Evolutionary conservation across 2,329 filamentous ascomycete species (phyloP), one percentile per base, ranked within the genome.

Genomic region (Cladosporium cucumerinum): DNA sequence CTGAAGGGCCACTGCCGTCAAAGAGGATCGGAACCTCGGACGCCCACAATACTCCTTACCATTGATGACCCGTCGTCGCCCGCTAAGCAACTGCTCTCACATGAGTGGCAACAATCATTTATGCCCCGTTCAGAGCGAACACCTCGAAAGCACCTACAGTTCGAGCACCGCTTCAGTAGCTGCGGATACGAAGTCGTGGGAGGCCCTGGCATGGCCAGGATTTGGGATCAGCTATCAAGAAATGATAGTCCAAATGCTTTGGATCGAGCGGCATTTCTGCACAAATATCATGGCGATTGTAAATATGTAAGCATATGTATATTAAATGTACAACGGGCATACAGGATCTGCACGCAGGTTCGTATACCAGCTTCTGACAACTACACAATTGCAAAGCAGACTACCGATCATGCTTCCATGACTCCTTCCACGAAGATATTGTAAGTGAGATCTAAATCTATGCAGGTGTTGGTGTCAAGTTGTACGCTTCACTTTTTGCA

Each of bases 181-280:
- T 6, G 10, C 3, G 8, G 1, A 12, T 5, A 23, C 10, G 39
- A n/a, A 21, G 25, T 18, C 32, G 55, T 36, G 36, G 23, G 28
- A 54, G 60, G 60, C 49, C 60, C 60, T 55, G 60, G 46, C 39
- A 55, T 46, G 34, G 60, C 43, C 60, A 62, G 60, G 49, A 25
- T n/a, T 26, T 18, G 28, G 46, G 21, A 23, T 16, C 28, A 16
- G 23, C 25, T 23, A 7, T 18, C 28, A 21, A 54, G 26, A 18
- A 30, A 54, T 12, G 26, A 28, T n/a, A 32, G 1, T 16, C 28
- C 18, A 28, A 54, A 18, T 32, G 49, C 12, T 30, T 16, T 18
- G 28, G 30, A 32, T 30, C 11, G 32, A 7, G 49, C 49, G 23
- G 18, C 26, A 12, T 21, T 28, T 21, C n/a, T 10, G 18, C 11